Base-by-base conservation (phyloP, 1,284 basidiomycete genomes). In the Volvariella volvacea region DNA sequence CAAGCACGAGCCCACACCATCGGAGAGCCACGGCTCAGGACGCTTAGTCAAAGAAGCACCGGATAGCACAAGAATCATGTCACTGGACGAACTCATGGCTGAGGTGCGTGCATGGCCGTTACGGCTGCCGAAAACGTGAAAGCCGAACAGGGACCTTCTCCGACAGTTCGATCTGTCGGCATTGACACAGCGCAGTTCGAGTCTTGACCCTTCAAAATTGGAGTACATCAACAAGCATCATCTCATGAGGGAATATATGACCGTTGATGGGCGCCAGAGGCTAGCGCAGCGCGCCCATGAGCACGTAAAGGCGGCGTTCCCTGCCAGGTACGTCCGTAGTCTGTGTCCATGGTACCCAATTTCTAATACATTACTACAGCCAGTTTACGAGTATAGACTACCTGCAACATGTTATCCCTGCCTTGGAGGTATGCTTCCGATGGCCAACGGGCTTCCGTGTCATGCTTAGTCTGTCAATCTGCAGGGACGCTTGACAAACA, bases 201-300 rank as follows among this genome's bases (percentile, higher is more conserved):
- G 80, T 22, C 71, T 92, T 19, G 87, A 90, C 49, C 73, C 74
- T 0, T 58, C 65, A 16, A 91, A 92, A 54, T 70, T 92, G 7
- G 77, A 79, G 49, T 84, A 80, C 55, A 65, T 92, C 43, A 92
- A 92, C 61, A 86, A 87, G 53, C 78, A 82, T 22, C 86, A 92
- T 58, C 62, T 92, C 9, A 71, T 76, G 63, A 66, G 63, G 1
- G 61, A 55, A 28, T 72, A 68, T 58, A 60, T 70, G n/a, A 66
- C 58, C 2, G 60, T 67, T 1, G 59, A 66, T 20, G 77, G 74
- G 0, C 62, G 78, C 4, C 53, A 64, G 14, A 48, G 54, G 1
- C 65, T 83, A 0, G 81, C 80, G 7, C 62, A 66, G 33, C 63
- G 73, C 37, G 68, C 74, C 14, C 73, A 72, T 22, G 60, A 62